Conservation (phyloP, 352 stramenopile species). For the Phytophthora sojae region DNA sequence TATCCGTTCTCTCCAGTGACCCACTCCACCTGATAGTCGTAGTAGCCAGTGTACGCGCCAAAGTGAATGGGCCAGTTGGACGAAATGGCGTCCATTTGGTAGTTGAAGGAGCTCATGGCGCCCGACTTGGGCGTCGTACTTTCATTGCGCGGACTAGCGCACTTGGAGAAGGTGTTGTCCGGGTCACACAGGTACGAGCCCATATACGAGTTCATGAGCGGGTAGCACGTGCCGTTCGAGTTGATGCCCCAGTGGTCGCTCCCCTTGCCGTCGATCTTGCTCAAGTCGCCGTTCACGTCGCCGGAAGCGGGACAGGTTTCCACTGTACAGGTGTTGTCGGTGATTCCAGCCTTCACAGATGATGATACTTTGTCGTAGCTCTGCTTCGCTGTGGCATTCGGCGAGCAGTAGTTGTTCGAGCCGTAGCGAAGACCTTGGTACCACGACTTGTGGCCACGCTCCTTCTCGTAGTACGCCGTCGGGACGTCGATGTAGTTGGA, state of each 20-base stretch:
- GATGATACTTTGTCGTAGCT: constrained; percentile 35
- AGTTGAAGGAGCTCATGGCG: constrained; percentile 57
- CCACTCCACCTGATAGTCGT: constrained; percentile 74
- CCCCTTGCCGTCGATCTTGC: constrained; percentile 43
- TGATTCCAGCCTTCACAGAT: constrained; percentile 43
- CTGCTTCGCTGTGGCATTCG: constrained; percentile 28
- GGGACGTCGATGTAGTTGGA: constrained; percentile 43
- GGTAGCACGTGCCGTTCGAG: constrained; percentile 69
- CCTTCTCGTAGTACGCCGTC: constrained; percentile 40
- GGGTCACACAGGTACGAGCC: constrained; percentile 64
- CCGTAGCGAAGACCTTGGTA: constrained; percentile 67
- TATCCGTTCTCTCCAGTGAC: constrained; percentile 65
- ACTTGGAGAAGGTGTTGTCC: constrained; percentile 50
- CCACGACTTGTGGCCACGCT: constrained; percentile 52
- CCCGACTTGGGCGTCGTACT: constrained; percentile 35
- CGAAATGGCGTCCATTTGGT: constrained; percentile 50
- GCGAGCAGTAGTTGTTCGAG: constrained; percentile 54
- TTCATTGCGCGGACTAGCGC: constrained; percentile 38
- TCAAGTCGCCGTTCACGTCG: constrained; percentile 55
- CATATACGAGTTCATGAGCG: constrained; percentile 69
- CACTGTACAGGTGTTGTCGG: constrained; percentile 48
- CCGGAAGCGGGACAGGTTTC: constrained; percentile 49
- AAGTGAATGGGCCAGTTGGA: constrained; percentile 71
- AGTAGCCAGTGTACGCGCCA: constrained; percentile 58
- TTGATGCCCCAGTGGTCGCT: constrained; percentile 69